phyloP scores from a whole-genome alignment of 352 stramenopile genomes.

The Hyphochytrium catenoides region DNA sequence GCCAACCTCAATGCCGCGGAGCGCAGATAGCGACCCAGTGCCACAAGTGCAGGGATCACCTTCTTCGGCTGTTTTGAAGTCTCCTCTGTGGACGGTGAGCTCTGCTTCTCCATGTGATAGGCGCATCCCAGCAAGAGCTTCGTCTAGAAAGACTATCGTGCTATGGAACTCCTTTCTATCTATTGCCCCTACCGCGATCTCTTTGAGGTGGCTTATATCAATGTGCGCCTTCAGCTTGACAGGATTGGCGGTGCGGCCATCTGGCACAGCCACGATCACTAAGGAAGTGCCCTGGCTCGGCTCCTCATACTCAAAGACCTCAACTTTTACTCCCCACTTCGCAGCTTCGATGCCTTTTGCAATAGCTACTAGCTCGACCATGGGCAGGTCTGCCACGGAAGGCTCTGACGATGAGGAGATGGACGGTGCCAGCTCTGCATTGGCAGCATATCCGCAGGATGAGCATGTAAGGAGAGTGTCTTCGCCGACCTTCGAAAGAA shows the following conservation, averaged over 20 bases:
- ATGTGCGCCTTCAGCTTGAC: constrained; percentile 39
- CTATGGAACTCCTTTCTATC: constrained; percentile 8
- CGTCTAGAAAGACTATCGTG: constrained; percentile 26
- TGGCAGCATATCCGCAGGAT: constrained; percentile 46
- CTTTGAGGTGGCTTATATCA: constrained; percentile 23
- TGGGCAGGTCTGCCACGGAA: not conserved
- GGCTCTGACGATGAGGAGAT: not conserved
- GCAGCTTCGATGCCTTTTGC: constrained; percentile 1
- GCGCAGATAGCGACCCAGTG: constrained; percentile 21
- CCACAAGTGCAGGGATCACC: constrained; percentile 26
- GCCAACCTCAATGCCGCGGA: constrained; percentile 57
- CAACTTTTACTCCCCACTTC: constrained; percentile 12
- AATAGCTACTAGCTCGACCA: constrained; percentile 11
- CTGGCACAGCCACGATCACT: constrained; percentile 26
- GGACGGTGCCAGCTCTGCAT: constrained; percentile 52
- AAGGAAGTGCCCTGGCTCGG: too few relatives aligned
- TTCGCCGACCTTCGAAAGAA: constrained; percentile 48
- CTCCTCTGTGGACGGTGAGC: too few relatives aligned
- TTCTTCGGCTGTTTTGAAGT: constrained; percentile 34
- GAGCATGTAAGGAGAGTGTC: constrained; percentile 46
- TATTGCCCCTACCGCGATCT: constrained; percentile 11
- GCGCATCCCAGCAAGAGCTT: not conserved
- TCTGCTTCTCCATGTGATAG: too few relatives aligned
- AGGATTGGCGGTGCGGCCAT: constrained; percentile 33
- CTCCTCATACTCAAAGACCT: constrained; percentile 7